phyloP scores from a whole-genome alignment of 768 basidiomycete species.

The Lentinula edodes region DNA sequence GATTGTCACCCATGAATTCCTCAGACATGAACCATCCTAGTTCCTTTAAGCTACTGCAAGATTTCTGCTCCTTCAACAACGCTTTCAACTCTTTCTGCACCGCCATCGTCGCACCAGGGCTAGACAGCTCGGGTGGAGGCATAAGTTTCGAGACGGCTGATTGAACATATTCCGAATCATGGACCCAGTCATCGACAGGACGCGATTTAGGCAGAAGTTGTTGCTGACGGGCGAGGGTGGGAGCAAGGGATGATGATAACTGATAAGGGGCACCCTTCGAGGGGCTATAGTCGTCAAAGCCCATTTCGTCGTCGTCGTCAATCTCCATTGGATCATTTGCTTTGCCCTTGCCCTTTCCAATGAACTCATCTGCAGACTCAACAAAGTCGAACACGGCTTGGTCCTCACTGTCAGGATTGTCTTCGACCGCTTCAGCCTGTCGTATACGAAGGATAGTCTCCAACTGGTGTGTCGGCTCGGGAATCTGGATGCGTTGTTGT shows the following conservation, averaged over 20 bases:
- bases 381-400: conserved; percentile 31
- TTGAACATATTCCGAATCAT: conserved; percentile 44
- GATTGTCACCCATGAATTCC: conserved; percentile 59
- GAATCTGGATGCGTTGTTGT: conserved; percentile 39
- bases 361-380: conserved; percentile 6
- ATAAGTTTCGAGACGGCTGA: conserved; percentile 39
- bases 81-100: conserved; percentile 56
- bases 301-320: conserved; percentile 14
- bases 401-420: conserved; percentile 48
- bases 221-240: background rate
- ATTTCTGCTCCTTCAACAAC: conserved; percentile 57
- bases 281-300: background rate
- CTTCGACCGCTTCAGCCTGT: conserved; percentile 31
- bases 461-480: conserved; percentile 52
- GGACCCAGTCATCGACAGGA: conserved; percentile 46
- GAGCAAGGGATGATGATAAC: background rate
- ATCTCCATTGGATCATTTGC: conserved; percentile 15
- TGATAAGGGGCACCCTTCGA: background rate
- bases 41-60: conserved; percentile 37
- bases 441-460: conserved; percentile 39
- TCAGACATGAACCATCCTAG: conserved; percentile 71
- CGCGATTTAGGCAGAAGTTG: conserved; percentile 1
- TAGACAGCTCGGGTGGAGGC: conserved; percentile 57
- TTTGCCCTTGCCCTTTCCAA: conserved; percentile 8
- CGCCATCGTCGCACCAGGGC: conserved; percentile 46